Evolutionary conservation across 2,329 filamentous ascomycete genomes (phyloP), one percentile per base, ranked within the genome.

Genomic region (Fusarium austroafricanum): DNA sequence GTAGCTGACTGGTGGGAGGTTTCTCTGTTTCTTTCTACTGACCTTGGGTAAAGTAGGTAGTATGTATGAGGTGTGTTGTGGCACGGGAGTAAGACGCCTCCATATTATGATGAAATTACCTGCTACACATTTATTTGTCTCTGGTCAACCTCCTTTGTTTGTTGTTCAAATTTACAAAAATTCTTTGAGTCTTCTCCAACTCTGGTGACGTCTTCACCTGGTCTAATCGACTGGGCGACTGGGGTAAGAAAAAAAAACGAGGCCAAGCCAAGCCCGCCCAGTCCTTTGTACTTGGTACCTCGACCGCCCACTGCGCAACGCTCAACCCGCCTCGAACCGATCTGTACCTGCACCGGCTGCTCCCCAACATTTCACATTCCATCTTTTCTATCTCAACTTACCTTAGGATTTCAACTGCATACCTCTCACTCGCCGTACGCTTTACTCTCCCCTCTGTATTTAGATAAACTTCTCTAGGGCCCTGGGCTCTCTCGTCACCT

Each of bases 361-460:
- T 52, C 51, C 65, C 54, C 65, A 68, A 68, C 66, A 68, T 59
- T 70, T 67, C 61, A 47, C 66, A 67, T 68, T 65, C 52, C 56
- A 28, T 70, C 52, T 55, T 57, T 46, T 51, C 42, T 58, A 54
- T 35, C 37, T 31, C 21, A 43, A 37, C 31, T 47, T 29, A 39
- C 37, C 42, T 54, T 53, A 47, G 40, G 40, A 53, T 65, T 64
- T 52, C 9, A 6, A 33, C 37, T 47, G 23, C 60, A 64, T 64
- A 64, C 61, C 62, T 70, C 29, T 33, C 35, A 37, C 47, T 42
- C 51, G 17, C 35, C 37, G 37, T 46, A 35, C 50, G 33, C 43
- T 55, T 42, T 50, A 23, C 43, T 49, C 28, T 38, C 33, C 33
- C 29, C 40, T 67, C 29, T 15, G n/a, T 60, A 26, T 38, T 15